These are phyloP conservation scores for Salix purpurea DNA, from an alignment of 345 rosid genomes.

Conservation along the genomic window DNA sequence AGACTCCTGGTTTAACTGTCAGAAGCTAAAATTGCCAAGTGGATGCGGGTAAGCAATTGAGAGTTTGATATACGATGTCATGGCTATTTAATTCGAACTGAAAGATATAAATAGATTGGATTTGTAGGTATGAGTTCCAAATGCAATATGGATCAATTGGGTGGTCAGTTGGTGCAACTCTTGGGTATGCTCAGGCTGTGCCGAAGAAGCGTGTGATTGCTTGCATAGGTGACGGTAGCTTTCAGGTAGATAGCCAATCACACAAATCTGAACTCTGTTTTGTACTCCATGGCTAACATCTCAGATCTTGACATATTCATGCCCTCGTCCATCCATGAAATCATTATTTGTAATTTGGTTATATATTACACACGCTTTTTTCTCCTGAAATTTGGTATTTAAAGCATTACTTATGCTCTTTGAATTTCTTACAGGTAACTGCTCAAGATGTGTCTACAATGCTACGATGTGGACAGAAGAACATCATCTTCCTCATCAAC, in stretches of 20 bases:
- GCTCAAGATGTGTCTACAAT: constrained; percentile 77
- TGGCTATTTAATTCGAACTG: background rate
- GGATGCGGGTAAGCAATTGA: constrained; percentile 60
- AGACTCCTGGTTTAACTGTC: constrained; percentile 88
- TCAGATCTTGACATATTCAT: background rate
- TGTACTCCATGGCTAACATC: background rate
- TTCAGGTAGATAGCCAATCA: constrained; percentile 46
- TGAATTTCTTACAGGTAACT: constrained; percentile 43
- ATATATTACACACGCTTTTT: background rate
- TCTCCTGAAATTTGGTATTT: background rate
- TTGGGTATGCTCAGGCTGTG: constrained; percentile 77
- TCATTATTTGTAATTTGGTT: background rate
- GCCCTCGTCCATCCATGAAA: background rate
- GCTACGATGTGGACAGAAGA: constrained; percentile 59
- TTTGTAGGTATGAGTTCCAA: constrained; percentile 70
- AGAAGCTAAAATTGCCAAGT: constrained; percentile 62
- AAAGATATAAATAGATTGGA: background rate
- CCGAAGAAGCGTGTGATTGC: constrained; percentile 72
- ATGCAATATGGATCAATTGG: constrained; percentile 92
- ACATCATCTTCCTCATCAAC: constrained; percentile 69
- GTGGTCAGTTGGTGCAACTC: constrained; percentile 83
- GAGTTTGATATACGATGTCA: background rate
- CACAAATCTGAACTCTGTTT: background rate
- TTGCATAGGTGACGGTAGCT: constrained; percentile 84
- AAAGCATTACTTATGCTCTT: background rate